Conservation (phyloP, 352 stramenopile species). For the Pythium apleroticum region DNA sequence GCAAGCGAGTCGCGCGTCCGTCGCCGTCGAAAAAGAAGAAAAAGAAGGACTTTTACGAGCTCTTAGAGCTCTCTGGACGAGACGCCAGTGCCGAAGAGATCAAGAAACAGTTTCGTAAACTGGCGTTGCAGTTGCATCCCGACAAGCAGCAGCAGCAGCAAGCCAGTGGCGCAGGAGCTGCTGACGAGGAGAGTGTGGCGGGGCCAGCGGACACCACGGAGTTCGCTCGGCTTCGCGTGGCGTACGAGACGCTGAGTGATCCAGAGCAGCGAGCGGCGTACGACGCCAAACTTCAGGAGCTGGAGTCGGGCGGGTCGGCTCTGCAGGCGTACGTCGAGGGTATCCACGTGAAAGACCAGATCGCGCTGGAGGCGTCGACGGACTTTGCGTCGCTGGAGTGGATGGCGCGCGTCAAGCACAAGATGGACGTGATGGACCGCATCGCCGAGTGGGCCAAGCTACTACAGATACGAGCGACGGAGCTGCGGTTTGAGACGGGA, state of each 20-base stretch:
- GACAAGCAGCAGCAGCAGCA: conserved; percentile 50
- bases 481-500: conserved; percentile 74
- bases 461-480: conserved; percentile 52
- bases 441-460: conserved; percentile 75
- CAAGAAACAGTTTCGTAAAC: conserved; percentile 65
- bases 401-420: conserved; percentile 84
- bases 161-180: not conserved
- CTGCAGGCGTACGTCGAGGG: conserved; percentile 15
- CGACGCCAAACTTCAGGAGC: conserved; percentile 46
- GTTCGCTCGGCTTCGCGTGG: conserved; percentile 65
- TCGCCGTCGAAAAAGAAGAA: conserved; percentile 20
- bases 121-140: conserved; percentile 65
- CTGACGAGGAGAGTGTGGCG: conserved; percentile 7
- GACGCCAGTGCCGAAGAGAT: conserved; percentile 44
- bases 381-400: conserved; percentile 82
- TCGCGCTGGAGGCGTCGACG: conserved; percentile 62
- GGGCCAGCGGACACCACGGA: conserved; percentile 35
- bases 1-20: conserved; percentile 8
- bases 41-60: conserved; percentile 68
- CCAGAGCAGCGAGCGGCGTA: conserved; percentile 51
- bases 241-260: conserved; percentile 77
- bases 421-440: conserved; percentile 84
- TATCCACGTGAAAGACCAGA: conserved; percentile 57
- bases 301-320: conserved; percentile 2
- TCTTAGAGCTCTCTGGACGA: conserved; percentile 41